phyloP scores from a whole-genome alignment of 2,329 filamentous ascomycete genomes.

The Mariannaea elegans region DNA sequence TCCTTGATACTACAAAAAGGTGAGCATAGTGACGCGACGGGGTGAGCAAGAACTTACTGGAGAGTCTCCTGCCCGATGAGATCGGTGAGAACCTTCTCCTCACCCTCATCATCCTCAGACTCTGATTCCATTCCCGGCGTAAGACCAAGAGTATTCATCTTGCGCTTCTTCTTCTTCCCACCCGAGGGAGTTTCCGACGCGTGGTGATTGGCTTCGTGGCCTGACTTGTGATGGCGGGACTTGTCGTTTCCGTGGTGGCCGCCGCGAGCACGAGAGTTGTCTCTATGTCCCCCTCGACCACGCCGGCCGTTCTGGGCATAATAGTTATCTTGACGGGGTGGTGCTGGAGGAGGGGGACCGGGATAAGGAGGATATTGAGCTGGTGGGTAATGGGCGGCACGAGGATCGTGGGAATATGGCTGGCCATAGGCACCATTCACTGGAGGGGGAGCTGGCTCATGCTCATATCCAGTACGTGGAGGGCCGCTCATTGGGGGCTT shows the following conservation, averaged over 20 bases:
- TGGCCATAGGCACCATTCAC: slow-evolving; percentile 49
- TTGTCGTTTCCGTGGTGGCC: slow-evolving; percentile 56
- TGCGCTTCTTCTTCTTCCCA: slow-evolving; percentile 75
- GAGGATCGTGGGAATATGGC: slow-evolving; percentile 53
- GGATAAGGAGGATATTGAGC: slow-evolving; percentile 51
- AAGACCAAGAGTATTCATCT: slow-evolving; percentile 76
- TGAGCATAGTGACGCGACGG: slow-evolving; percentile 17
- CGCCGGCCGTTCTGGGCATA: slow-evolving; percentile 48
- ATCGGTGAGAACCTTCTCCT: slow-evolving; percentile 72
- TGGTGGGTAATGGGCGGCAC: slow-evolving; percentile 44
- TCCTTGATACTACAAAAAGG: slow-evolving; percentile 66
- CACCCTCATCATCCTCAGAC: slow-evolving; percentile 72
- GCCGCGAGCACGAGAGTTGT: slow-evolving; percentile 54
- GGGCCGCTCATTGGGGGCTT: slow-evolving; percentile 44
- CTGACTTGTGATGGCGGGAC: slow-evolving; percentile 49
- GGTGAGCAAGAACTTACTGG: slow-evolving; percentile 54
- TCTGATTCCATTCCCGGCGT: slow-evolving; percentile 72
- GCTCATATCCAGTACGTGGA: slow-evolving; percentile 47
- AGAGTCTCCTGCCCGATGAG: slow-evolving; percentile 64
- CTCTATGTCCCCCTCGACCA: slow-evolving; percentile 47
- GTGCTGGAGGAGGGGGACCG: slow-evolving; percentile 50
- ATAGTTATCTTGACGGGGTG: slow-evolving; percentile 46
- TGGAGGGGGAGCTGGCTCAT: slow-evolving; percentile 46
- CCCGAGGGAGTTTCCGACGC: slow-evolving; percentile 55
- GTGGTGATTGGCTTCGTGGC: slow-evolving; percentile 41